phyloP scores from a whole-genome alignment of 345 rosid species.

The Cardiospermum halicacabum region DNA sequence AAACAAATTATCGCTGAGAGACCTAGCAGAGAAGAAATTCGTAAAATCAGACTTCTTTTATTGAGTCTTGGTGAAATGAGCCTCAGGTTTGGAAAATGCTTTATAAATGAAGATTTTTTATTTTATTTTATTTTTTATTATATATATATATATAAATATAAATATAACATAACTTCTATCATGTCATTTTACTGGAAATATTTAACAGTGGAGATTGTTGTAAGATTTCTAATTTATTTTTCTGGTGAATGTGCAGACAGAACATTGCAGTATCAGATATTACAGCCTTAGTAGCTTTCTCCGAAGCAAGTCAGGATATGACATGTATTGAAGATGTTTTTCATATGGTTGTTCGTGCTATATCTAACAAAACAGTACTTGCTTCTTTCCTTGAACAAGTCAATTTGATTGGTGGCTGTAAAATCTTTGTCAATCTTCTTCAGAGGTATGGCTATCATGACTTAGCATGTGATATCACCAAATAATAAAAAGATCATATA shows the following conservation, averaged over 20 bases:
- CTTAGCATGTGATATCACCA: background rate
- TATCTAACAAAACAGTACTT: slow-evolving; percentile 68
- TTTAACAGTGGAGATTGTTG: background rate
- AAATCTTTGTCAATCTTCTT: slow-evolving; percentile 84
- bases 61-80: slow-evolving; percentile 98
- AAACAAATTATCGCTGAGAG: slow-evolving; percentile 60
- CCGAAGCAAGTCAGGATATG: slow-evolving; percentile 88
- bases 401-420: slow-evolving; percentile 75
- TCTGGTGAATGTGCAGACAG: slow-evolving; percentile 53
- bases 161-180: no score
- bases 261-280: slow-evolving; percentile 59
- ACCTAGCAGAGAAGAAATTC: slow-evolving; percentile 77
- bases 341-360: slow-evolving; percentile 87
- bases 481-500: background rate
- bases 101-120: no score
- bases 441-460: slow-evolving; percentile 49
- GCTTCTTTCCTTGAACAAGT: slow-evolving; percentile 84
- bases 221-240: slow-evolving; percentile 13
- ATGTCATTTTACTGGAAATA: slow-evolving; percentile 2
- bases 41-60: slow-evolving; percentile 86
- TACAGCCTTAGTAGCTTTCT: slow-evolving; percentile 69
- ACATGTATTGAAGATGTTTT: slow-evolving; percentile 88
- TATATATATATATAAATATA: no score
- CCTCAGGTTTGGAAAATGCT: slow-evolving; percentile 76
- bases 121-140: no score